Evolutionary conservation across 2,329 filamentous ascomycete genomes (phyloP).

Genomic region (Seiridium cupressi): DNA sequence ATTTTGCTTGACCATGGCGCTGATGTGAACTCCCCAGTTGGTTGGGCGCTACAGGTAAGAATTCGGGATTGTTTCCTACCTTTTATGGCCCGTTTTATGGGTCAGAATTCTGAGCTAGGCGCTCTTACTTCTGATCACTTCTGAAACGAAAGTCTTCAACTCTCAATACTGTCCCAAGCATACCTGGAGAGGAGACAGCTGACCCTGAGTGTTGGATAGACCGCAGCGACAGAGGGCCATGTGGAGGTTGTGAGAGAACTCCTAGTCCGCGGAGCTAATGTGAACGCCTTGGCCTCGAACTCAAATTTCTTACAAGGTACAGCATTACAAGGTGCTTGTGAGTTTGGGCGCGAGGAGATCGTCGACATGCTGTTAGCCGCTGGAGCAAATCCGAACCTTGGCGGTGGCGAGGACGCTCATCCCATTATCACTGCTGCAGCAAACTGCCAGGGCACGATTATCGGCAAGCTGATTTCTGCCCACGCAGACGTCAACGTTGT

Average conservation of each 20-base stretch:
- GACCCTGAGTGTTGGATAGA: not conserved
- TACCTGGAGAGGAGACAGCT: too few species aligned
- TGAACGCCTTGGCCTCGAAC: conserved; percentile 29
- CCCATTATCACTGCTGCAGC: conserved; percentile 36
- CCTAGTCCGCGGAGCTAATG: conserved; percentile 30
- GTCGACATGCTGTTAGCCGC: conserved; percentile 33
- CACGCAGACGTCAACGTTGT: conserved; percentile 34
- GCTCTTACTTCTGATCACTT: too few species aligned
- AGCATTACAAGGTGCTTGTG: conserved; percentile 38
- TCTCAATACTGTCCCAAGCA: too few species aligned
- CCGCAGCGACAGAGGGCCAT: conserved; percentile 33
- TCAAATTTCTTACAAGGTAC: conserved; percentile 30
- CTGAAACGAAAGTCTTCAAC: too few species aligned
- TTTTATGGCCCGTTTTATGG: too few species aligned
- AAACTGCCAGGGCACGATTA: conserved; percentile 31
- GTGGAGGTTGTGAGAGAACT: conserved; percentile 32
- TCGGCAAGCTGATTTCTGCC: conserved; percentile 31
- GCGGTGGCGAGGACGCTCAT: conserved; percentile 28
- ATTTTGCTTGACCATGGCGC: conserved; percentile 32
- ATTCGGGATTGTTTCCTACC: too few species aligned
- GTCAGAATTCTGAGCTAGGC: too few species aligned
- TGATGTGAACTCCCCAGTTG: conserved; percentile 29
- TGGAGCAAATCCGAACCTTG: conserved; percentile 34
- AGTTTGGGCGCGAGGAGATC: conserved; percentile 31
- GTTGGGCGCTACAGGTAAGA: conserved; percentile 32